A percentile compares a stretch with the other conserved stretches of the same genome.
Evolutionary conservation across 1,284 basidiomycete species (phyloP).

Genomic region (Cystobasidium slooffiae): DNA sequence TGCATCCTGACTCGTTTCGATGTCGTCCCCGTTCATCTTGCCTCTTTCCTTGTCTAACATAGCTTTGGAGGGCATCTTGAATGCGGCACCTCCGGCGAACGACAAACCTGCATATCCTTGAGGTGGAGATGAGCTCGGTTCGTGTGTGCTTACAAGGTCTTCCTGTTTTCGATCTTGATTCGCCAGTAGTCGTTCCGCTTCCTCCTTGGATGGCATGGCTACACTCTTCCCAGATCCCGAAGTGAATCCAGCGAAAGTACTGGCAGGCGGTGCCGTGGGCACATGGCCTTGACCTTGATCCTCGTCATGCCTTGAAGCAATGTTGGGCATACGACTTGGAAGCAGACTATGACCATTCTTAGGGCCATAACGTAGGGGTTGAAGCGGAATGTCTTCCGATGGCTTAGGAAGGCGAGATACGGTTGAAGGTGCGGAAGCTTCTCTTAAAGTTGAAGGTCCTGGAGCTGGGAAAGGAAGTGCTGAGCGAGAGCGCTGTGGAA

Average conservation of each 20-base stretch:
- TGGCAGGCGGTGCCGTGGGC: not conserved
- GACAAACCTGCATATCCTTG: conserved; percentile 15
- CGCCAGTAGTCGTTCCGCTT: not conserved
- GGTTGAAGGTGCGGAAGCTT: not conserved
- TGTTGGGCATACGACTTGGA: conserved; percentile 9
- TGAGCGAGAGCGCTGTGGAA: not conserved
- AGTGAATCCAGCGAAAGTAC: conserved; percentile 11
- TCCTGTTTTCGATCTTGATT: not conserved
- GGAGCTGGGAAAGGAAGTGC: not conserved
- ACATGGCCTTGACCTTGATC: not conserved
- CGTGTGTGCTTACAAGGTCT: not conserved
- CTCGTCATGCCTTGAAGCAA: conserved; percentile 2
- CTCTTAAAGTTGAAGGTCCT: not conserved
- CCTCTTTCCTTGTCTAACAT: not conserved
- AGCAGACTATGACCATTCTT: conserved; percentile 18
- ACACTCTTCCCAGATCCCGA: conserved; percentile 20
- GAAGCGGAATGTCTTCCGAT: conserved; percentile 6
- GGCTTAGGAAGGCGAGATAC: not conserved
- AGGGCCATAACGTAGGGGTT: conserved; percentile 38
- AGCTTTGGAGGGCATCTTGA: conserved; percentile 35
- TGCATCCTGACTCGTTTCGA: not conserved
- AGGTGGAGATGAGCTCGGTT: conserved; percentile 15
- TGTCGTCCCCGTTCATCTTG: conserved; percentile 9
- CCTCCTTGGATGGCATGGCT: conserved; percentile 19
- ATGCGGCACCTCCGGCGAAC: conserved; percentile 18